These are phyloP conservation scores for Borovskyia barvae DNA, from an alignment of 208 protist species.

Conservation along the genomic window DNA sequence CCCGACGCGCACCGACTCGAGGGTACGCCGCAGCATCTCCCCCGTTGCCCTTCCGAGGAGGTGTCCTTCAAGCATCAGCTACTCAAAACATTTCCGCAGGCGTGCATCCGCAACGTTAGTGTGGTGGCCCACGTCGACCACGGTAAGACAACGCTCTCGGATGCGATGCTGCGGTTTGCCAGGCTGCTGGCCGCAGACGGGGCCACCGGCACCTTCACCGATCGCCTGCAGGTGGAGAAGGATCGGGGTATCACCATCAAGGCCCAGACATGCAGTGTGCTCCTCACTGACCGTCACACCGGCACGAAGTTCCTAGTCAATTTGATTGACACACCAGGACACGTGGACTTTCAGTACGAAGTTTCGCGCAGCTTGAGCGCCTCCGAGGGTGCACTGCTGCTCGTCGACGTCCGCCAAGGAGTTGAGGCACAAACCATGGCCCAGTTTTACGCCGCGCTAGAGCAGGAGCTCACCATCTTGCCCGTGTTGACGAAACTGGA, in stretches of 20 bases:
- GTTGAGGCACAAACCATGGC: slow-evolving; percentile 96
- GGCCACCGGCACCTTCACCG: slow-evolving; percentile 81
- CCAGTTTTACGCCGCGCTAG: slow-evolving; percentile 95
- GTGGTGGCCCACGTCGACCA: slow-evolving; percentile 93
- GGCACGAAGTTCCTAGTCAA: slow-evolving; percentile 90
- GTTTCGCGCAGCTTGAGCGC: slow-evolving; percentile 94
- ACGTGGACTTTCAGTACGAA: slow-evolving; percentile 98
- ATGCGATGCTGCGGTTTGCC: slow-evolving; percentile 82
- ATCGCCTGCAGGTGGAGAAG: slow-evolving; percentile 94
- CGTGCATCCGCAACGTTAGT: slow-evolving; percentile 87
- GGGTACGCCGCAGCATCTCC: slow-evolving; percentile 30
- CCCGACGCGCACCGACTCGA: slow-evolving; percentile 27
- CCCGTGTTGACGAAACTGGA: slow-evolving; percentile 92
- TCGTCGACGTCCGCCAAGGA: slow-evolving; percentile 93
- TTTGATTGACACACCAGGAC: slow-evolving; percentile 97
- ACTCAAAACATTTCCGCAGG: slow-evolving; percentile 47
- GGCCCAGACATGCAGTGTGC: slow-evolving; percentile 92
- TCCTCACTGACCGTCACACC: slow-evolving; percentile 28
- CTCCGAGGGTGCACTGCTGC: slow-evolving; percentile 86
- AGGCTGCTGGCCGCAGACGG: slow-evolving; percentile 68
- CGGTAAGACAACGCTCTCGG: slow-evolving; percentile 92
- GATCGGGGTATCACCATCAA: slow-evolving; percentile 97
- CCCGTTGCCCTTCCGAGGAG: slow-evolving; percentile 27
- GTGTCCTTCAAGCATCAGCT: slow-evolving; percentile 40
- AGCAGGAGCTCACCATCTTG: slow-evolving; percentile 82